Base-by-base conservation (phyloP, 73 alveolate species). In the Breviolum minutum region DNA sequence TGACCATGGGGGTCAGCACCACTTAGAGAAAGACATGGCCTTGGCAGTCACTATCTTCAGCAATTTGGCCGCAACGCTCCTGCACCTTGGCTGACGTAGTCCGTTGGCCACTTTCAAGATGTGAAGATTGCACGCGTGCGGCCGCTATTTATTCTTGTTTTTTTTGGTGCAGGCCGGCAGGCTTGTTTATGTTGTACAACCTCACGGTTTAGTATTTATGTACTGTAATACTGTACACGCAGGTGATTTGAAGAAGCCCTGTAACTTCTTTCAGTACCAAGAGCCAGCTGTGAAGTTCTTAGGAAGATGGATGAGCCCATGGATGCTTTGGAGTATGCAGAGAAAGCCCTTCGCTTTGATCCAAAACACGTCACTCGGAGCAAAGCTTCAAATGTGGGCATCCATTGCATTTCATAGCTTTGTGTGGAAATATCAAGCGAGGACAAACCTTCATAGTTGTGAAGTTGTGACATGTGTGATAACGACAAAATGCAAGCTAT, bases 261-360 rank as follows among this genome's bases (percentile, higher is more conserved):
- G 86, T 62, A 32, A 63, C 17, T 29, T 61, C 61, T 29, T 61
- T n/a, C n/a, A 27, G 48, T 2, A 17, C 24, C 20, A 17, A 14
- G 17, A 66, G 74, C 74, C 74, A 17, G 54, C 54, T 40, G 54
- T 40, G 54, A 40, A 40, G 54, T 40, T 40, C 54, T 40, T 40
- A 83, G 92, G 92, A 90, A 90, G 97, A 63, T 90, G 63, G 88
- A 70, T 22, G 97, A 90, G n/a, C 97, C 88, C 29, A 62, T 17
- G 7, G 77, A 90, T 5, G 97, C 97, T 19, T 17, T 90, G 97
- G 29, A 48, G 26, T 90, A 90, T 54, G 88, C 97, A 19, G 97
- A 90, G 88, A 90, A 90, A 20, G 97, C 97, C 32, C 60, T 90
- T 88, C 87, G 97, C 30, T 90, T 90, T 60, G 97, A 90, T 60